phyloP scores from a whole-genome alignment of 2,329 filamentous ascomycete genomes.

The Amylocarpus encephaloides region DNA sequence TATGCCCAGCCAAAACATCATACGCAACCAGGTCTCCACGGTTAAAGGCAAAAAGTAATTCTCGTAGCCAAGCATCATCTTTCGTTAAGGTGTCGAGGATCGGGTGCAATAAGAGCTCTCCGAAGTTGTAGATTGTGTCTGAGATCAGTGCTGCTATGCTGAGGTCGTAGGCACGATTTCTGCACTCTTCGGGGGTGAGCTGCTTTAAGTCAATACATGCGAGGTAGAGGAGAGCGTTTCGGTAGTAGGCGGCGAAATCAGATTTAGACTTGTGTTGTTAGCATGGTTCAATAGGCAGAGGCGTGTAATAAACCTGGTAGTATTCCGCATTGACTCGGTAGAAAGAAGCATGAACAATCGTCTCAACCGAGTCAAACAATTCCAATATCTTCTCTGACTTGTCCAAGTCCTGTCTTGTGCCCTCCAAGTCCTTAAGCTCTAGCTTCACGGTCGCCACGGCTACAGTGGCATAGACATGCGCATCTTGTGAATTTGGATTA shows the following conservation, averaged over 20 bases:
- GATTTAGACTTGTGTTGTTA: slow-evolving; percentile 54
- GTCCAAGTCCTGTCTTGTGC: slow-evolving; percentile 79
- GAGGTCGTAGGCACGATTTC: slow-evolving; percentile 82
- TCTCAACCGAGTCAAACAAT: slow-evolving; percentile 89
- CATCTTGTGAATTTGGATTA: slow-evolving; percentile 88
- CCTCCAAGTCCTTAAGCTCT: slow-evolving; percentile 70
- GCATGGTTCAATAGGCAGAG: slow-evolving; percentile 1
- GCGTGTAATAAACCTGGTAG: slow-evolving; percentile 58
- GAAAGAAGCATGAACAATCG: slow-evolving; percentile 90
- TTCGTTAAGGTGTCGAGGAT: slow-evolving; percentile 83
- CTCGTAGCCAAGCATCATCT: slow-evolving; percentile 79
- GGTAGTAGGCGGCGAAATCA: slow-evolving; percentile 95
- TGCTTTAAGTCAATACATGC: slow-evolving; percentile 84
- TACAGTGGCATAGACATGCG: slow-evolving; percentile 87
- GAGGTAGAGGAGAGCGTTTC: slow-evolving; percentile 94
- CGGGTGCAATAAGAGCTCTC: slow-evolving; percentile 94
- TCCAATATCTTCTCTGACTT: slow-evolving; percentile 83
- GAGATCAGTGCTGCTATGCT: slow-evolving; percentile 88
- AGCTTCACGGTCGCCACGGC: slow-evolving; percentile 86
- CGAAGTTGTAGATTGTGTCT: slow-evolving; percentile 97
- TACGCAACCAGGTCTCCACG: slow-evolving; percentile 85
- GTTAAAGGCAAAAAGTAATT: slow-evolving; percentile 97
- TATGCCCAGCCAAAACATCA: slow-evolving; percentile 73
- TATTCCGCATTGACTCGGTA: slow-evolving; percentile 94
- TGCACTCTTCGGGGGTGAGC: slow-evolving; percentile 68